These are phyloP conservation scores for Ophiostoma tasmaniense DNA, from an alignment of 2,329 filamentous ascomycete species.

Conservation along the genomic window DNA sequence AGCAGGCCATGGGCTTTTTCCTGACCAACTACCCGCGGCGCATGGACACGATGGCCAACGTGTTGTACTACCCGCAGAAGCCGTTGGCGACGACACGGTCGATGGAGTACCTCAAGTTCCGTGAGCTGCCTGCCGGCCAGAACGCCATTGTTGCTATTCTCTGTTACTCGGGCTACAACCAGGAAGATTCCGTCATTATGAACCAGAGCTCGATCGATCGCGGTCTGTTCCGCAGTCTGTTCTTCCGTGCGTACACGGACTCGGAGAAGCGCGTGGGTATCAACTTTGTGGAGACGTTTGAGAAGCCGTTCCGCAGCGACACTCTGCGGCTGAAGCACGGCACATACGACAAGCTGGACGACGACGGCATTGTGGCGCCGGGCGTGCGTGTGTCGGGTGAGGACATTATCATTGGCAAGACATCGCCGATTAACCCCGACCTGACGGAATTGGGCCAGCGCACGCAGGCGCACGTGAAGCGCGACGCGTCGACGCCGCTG, in stretches of 20 bases:
- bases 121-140: conserved; percentile 91
- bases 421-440: conserved; percentile 85
- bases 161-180: conserved; percentile 97
- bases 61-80: conserved; percentile 98
- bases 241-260: conserved; percentile 96
- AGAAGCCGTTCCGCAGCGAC: conserved; percentile 83
- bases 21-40: conserved; percentile 92
- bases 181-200: conserved; percentile 99
- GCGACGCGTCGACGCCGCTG: conserved; percentile 90
- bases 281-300: conserved; percentile 85
- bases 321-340: conserved; percentile 90
- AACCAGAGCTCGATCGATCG: conserved; percentile 99
- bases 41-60: conserved; percentile 99
- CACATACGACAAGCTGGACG: conserved; percentile 94
- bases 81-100: conserved; percentile 90
- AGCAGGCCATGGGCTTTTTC: conserved; percentile 99
- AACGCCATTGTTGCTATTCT: conserved; percentile 98
- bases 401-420: conserved; percentile 99
- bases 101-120: conserved; percentile 98
- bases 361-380: conserved; percentile 89
- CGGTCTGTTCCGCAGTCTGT: conserved; percentile 91
- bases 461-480: conserved; percentile 81
- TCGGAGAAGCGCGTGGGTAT: conserved; percentile 94
- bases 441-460: conserved; percentile 89
- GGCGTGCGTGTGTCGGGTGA: conserved; percentile 93